These are phyloP conservation scores for Pseudogymnoascus sp. DNA, from an alignment of 2,329 filamentous ascomycete species.

Conservation along the genomic window DNA sequence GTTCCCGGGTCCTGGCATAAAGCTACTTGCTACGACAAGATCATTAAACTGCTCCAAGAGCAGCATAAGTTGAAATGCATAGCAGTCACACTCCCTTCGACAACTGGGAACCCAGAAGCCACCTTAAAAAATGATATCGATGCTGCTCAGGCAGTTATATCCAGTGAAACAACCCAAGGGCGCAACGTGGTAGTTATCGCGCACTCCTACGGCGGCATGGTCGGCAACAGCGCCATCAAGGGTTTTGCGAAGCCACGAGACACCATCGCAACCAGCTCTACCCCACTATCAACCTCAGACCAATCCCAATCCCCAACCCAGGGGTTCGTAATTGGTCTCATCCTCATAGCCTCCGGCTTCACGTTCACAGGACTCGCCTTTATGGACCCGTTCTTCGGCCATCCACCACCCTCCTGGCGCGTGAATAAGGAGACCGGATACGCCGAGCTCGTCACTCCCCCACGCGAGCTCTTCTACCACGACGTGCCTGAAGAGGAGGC, in stretches of 20 bases:
- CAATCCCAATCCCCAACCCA: not conserved
- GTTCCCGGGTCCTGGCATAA: constrained; percentile 35
- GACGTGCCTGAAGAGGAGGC: constrained; percentile 34
- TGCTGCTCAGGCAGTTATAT: constrained; percentile 28
- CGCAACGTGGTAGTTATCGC: constrained; percentile 35
- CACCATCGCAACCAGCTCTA: constrained; percentile 13
- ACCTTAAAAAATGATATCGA: constrained; percentile 35
- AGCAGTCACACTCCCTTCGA: constrained; percentile 31
- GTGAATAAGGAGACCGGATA: constrained; percentile 31
- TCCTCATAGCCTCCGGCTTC: constrained; percentile 34
- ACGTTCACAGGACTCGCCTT: constrained; percentile 29
- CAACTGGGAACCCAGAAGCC: constrained; percentile 24
- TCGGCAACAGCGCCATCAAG: constrained; percentile 34
- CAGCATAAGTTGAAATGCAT: constrained; percentile 27
- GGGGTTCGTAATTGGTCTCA: constrained; percentile 33
- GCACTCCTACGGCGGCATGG: constrained; percentile 38
- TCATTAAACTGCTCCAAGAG: constrained; percentile 29
- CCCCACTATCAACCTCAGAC: not conserved
- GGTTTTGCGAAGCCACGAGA: constrained; percentile 27
- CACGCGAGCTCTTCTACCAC: constrained; percentile 36
- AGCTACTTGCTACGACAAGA: constrained; percentile 30
- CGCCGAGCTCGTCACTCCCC: constrained; percentile 28
- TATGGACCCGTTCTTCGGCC: constrained; percentile 30
- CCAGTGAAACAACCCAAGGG: constrained; percentile 28
- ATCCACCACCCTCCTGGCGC: constrained; percentile 28